Evolutionary conservation across 148 eudicot genomes (phyloP).

Genomic region (Spergularia marina): DNA sequence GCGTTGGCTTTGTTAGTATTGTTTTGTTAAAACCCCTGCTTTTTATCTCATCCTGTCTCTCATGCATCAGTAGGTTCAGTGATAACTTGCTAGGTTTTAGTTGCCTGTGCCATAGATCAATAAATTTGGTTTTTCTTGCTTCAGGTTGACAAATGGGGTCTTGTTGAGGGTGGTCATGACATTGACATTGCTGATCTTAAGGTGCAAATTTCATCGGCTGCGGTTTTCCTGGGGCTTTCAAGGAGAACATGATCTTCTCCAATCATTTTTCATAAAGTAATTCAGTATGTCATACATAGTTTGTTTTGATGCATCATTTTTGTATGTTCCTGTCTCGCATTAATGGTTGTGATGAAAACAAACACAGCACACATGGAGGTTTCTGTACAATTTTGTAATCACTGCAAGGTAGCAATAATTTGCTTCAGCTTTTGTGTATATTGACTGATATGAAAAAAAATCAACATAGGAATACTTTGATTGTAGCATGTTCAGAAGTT

Average conservation of each 20-base stretch:
- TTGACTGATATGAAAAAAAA: neutral
- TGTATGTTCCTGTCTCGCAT: constrained; percentile 3
- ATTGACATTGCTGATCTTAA: constrained; percentile 87
- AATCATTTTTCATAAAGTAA: neutral
- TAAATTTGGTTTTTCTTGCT: constrained; percentile 1
- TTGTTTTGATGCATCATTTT: neutral
- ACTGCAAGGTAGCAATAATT: constrained; percentile 17
- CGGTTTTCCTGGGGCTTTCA: constrained; percentile 78
- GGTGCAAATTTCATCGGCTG: constrained; percentile 81
- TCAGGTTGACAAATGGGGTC: constrained; percentile 89
- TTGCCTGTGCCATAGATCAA: neutral
- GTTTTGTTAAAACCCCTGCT: too few relatives aligned
- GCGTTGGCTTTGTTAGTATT: neutral
- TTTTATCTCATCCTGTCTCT: neutral
- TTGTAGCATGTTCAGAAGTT: neutral
- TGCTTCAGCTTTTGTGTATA: constrained; percentile 2
- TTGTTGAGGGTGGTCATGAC: constrained; percentile 99
- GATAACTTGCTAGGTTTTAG: neutral
- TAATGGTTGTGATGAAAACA: neutral
- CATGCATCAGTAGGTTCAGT: neutral
- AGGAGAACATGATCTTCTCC: constrained; percentile 36
- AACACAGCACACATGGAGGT: neutral
- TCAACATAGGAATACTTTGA: neutral
- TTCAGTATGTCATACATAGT: neutral
- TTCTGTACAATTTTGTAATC: constrained; percentile 8